Conservation (phyloP, 495 filamentous ascomycete genomes). For the Talaromyces trachyspermus region DNA sequence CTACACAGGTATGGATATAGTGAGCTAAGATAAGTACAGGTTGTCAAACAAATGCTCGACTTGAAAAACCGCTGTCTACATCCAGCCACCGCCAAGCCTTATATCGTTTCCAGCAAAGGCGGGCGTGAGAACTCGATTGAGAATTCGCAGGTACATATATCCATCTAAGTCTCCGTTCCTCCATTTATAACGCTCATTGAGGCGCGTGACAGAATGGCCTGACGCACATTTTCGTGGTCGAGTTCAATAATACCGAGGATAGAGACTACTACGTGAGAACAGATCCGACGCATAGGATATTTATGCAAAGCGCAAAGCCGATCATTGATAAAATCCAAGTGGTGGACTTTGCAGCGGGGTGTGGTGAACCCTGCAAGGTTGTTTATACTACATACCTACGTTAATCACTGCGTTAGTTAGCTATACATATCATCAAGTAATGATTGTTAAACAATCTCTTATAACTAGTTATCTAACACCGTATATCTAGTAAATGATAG, state of each 20-base stretch:
- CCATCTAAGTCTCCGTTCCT: neutral
- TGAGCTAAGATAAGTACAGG: slow-evolving; percentile 15
- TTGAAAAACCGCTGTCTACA: slow-evolving; percentile 29
- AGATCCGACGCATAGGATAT: slow-evolving; percentile 44
- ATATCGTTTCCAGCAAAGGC: slow-evolving; percentile 48
- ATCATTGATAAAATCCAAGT: slow-evolving; percentile 27
- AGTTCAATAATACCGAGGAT: slow-evolving; percentile 52
- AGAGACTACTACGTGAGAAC: slow-evolving; percentile 46
- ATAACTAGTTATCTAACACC: no score
- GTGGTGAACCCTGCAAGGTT: neutral
- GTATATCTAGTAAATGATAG: no score
- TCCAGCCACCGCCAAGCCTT: slow-evolving; percentile 37
- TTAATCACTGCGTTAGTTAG: neutral
- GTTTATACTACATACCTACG: neutral
- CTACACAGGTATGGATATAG: neutral
- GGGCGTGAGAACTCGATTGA: slow-evolving; percentile 55
- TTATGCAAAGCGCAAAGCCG: slow-evolving; percentile 26
- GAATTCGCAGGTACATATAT: slow-evolving; percentile 40
- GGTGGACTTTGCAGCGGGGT: slow-evolving; percentile 33
- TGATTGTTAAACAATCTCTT: no score
- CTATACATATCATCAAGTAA: no score
- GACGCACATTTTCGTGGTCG: slow-evolving; percentile 54
- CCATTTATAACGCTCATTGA: neutral
- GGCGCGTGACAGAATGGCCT: slow-evolving; percentile 36
- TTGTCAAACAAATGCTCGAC: slow-evolving; percentile 29